These are phyloP conservation scores for Rubroshorea leprosula DNA, from an alignment of 345 rosid species.

Conservation along the genomic window DNA sequence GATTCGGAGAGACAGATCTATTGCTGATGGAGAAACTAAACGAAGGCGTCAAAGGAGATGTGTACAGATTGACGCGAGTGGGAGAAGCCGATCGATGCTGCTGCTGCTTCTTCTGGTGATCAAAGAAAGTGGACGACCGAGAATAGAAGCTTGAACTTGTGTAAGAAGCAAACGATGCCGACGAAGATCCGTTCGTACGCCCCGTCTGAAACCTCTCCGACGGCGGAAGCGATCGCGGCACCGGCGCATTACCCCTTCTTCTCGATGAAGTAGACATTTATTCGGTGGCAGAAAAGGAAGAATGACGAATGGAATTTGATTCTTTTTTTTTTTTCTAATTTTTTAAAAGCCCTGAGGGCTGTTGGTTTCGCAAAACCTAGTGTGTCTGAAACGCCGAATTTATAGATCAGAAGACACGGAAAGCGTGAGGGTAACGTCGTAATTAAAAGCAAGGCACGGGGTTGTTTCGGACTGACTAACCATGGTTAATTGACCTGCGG, in stretches of 20 bases:
- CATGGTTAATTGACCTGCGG: background rate
- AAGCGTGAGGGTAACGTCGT: background rate
- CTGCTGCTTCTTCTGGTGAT: background rate
- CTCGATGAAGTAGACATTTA: slow-evolving; percentile 13
- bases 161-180: background rate
- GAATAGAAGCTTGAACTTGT: background rate
- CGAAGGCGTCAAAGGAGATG: background rate
- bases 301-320: background rate
- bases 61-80: background rate
- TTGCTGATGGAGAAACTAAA: slow-evolving; percentile 46
- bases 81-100: background rate
- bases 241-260: background rate
- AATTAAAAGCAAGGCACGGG: background rate
- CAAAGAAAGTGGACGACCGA: background rate
- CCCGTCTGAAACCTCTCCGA: background rate
- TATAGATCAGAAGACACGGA: background rate
- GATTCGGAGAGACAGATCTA: slow-evolving; percentile 48
- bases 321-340: background rate
- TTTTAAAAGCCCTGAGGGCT: background rate
- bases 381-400: background rate
- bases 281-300: background rate
- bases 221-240: background rate
- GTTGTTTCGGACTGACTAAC: slow-evolving; percentile 19
- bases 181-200: background rate
- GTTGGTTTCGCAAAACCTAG: background rate